Conservation (phyloP, 2,329 filamentous ascomycete genomes). For the Clarireedia monteithiana region DNA sequence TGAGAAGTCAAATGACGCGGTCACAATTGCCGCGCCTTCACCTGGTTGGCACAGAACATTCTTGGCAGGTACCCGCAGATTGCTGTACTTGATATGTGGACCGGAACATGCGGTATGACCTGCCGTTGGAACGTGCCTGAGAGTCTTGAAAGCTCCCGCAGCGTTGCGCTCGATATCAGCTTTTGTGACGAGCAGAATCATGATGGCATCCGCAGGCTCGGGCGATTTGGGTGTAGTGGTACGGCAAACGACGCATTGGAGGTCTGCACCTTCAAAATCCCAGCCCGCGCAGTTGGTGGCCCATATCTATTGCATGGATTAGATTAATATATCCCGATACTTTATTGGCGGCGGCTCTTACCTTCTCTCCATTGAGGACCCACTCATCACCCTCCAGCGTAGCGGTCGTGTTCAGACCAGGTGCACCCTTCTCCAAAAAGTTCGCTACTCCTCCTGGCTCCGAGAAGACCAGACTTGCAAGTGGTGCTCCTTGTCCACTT, state of each 20-base stretch:
- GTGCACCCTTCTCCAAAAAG: slow-evolving; percentile 40
- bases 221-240: slow-evolving; percentile 13
- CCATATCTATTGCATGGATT: slow-evolving; percentile 35
- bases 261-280: slow-evolving; percentile 43
- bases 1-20: slow-evolving; percentile 32
- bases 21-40: slow-evolving; percentile 36
- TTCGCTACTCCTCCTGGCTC: slow-evolving; percentile 45
- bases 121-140: slow-evolving; percentile 37
- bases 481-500: slow-evolving; percentile 34
- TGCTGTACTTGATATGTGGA: slow-evolving; percentile 40
- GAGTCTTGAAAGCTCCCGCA: slow-evolving; percentile 36
- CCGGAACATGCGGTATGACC: slow-evolving; percentile 43
- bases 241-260: slow-evolving; percentile 45
- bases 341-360: slow-evolving; percentile 11
- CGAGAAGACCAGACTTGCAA: slow-evolving; percentile 44
- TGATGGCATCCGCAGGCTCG: slow-evolving; percentile 32
- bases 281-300: slow-evolving; percentile 46
- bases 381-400: slow-evolving; percentile 40
- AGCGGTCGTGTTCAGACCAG: slow-evolving; percentile 42
- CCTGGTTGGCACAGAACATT: slow-evolving; percentile 40
- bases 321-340: background rate
- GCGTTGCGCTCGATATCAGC: slow-evolving; percentile 39
- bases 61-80: slow-evolving; percentile 39
- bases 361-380: slow-evolving; percentile 47
- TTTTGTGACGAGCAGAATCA: slow-evolving; percentile 43